phyloP scores from a whole-genome alignment of 306 rosid genomes.

The Dryas alaskensis region DNA sequence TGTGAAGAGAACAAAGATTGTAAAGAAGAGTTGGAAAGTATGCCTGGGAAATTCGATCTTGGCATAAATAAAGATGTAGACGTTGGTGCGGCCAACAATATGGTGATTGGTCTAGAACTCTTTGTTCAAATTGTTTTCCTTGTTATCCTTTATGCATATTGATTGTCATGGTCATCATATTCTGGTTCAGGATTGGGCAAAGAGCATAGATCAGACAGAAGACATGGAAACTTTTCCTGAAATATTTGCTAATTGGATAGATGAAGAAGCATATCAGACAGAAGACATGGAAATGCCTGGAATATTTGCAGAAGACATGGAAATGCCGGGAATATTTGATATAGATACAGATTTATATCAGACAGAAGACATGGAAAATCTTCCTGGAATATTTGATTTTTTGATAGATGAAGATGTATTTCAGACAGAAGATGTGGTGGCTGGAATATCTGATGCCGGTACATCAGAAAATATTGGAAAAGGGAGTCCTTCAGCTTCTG shows the following conservation, averaged over 20 bases:
- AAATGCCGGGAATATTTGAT: no score
- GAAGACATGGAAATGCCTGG: no score
- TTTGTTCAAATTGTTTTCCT: conserved; percentile 17
- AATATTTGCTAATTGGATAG: conserved; percentile 23
- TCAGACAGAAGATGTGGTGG: no score
- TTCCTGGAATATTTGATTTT: conserved; percentile 8
- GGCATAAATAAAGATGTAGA: conserved; percentile 53
- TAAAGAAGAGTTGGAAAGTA: conserved; percentile 19
- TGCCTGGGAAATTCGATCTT: conserved; percentile 19
- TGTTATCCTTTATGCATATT: neutral
- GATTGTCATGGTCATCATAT: conserved; percentile 18
- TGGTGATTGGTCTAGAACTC: conserved; percentile 9
- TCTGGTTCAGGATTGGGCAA: conserved; percentile 25
- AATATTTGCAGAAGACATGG: no score
- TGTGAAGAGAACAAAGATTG: conserved; percentile 27
- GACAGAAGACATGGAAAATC: no score
- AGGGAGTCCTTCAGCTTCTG: conserved; percentile 6
- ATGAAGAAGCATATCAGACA: conserved; percentile 38
- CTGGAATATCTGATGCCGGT: conserved; percentile 38
- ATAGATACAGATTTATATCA: no score
- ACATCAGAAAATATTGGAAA: neutral
- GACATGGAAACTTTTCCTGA: conserved; percentile 16
- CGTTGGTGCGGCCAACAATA: conserved; percentile 29
- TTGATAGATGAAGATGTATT: no score
- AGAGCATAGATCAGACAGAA: conserved; percentile 26